phyloP scores from a whole-genome alignment of 805 yeast species.

The Cyberlindnera galapagoensis region DNA sequence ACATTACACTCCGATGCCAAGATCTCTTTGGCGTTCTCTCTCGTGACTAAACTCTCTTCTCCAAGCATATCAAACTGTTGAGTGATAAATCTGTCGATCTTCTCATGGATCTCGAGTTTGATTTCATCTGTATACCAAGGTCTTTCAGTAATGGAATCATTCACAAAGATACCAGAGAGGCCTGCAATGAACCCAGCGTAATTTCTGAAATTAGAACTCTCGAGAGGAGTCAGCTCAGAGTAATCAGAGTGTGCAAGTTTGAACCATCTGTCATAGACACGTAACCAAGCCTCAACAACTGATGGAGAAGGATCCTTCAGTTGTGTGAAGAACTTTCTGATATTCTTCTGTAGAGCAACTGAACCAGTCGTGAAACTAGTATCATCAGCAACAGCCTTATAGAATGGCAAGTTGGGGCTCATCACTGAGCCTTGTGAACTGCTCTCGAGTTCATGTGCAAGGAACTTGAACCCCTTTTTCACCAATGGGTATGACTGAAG shows the following conservation, averaged over 20 bases:
- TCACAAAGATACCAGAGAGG: conserved; percentile 55
- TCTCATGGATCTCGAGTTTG: conserved; percentile 27
- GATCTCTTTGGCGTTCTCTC: conserved; percentile 71
- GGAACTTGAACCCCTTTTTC: conserved; percentile 32
- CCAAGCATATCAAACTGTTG: conserved; percentile 44
- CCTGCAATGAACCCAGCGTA: conserved; percentile 71
- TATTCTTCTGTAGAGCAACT: conserved; percentile 65
- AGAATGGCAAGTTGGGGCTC: conserved; percentile 30
- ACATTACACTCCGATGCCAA: conserved; percentile 62
- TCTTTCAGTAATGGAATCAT: conserved; percentile 17
- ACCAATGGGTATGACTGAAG: conserved; percentile 43
- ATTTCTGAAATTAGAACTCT: conserved; percentile 48
- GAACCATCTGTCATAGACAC: conserved; percentile 46
- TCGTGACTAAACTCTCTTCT: conserved; percentile 43
- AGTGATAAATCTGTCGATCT: conserved; percentile 42
- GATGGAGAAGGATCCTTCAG: conserved; percentile 27
- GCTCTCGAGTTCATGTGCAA: conserved; percentile 17
- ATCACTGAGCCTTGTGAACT: conserved; percentile 6
- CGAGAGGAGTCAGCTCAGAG: conserved; percentile 26
- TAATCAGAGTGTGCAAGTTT: conserved; percentile 18
- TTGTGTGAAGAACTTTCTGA: conserved; percentile 35
- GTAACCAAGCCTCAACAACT: conserved; percentile 34
- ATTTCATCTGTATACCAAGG: conserved; percentile 13
- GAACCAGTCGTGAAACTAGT: conserved; percentile 58
- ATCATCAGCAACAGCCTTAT: conserved; percentile 43